Evolutionary conservation across 441 rosid genomes (phyloP), one percentile per base, ranked within the genome.

Genomic region (Biscutella auriculata): DNA sequence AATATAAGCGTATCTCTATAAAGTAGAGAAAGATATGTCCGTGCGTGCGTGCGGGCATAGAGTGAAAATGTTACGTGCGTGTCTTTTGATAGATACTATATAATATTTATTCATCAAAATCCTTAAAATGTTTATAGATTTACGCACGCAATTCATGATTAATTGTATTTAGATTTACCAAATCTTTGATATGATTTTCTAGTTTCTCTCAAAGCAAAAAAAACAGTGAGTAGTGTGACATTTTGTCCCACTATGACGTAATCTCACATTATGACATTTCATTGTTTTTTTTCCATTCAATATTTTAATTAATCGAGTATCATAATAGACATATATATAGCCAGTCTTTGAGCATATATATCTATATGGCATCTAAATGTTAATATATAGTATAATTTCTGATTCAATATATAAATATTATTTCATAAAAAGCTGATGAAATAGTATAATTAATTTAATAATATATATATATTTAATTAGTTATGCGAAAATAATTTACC

Each of bases 31-130:
- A n/a, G 5, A 32, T 28, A 39, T 9, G 37, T 50, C 58, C 69
- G 49, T 59, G 65, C 60, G 63, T 66, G 65, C 65, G 60, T 51
- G 60, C 21, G 53, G 52, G 26, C 29, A 35, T 51, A 42, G 28
- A 65, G 63, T 51, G 47, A 55, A 58, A 41, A 66, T 58, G 60
- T 52, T 66, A 66, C 65, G 65, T 66, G 70, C 48, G 65, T 66
- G 65, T 34, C 65, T 43, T 59, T 66, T 66, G 51, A 66, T 59
- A 58, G 71, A 66, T 66, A 66, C 71, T 66, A 52, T 66, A 51
- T 35, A 26, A 10, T 66, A 66, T 58, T 35, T n/a, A n/a, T n/a
- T n/a, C 16, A 58, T 57, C 37, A 49, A 66, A 42, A 26, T 12
- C 41, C 42, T 50, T 42, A 14, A 9, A 42, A 10, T 46, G 19